Evolutionary conservation across 768 basidiomycete genomes (phyloP).

Genomic region (Jaapia argillacea): DNA sequence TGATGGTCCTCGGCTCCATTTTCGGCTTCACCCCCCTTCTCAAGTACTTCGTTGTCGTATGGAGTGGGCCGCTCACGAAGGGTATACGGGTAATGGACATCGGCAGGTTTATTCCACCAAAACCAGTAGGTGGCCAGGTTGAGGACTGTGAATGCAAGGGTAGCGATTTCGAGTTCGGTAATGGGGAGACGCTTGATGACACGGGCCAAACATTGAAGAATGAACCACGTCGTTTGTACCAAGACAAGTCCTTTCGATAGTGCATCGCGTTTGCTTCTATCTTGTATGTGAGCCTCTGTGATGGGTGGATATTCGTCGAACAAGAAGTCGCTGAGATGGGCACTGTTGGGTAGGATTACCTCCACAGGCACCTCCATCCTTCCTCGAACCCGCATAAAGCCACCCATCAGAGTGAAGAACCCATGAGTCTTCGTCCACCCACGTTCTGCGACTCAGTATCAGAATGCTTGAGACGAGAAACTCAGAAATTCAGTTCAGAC

Average conservation of each 20-base stretch:
- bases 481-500: background rate
- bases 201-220: too few species aligned
- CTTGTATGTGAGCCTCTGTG: background rate
- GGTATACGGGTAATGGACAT: constrained; percentile 10
- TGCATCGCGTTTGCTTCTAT: background rate
- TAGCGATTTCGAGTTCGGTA: constrained; percentile 12
- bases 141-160: constrained; percentile 10
- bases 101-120: constrained; percentile 28
- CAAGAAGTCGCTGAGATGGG: too few species aligned
- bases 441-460: background rate
- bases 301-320: background rate
- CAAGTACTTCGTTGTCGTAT: background rate
- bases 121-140: constrained; percentile 19
- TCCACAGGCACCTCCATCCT: background rate
- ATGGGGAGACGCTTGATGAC: constrained; percentile 6
- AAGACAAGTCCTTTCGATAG: background rate
- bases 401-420: constrained; percentile 5
- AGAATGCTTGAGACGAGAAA: background rate
- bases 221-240: too few species aligned
- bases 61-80: background rate
- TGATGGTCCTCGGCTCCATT: too few species aligned
- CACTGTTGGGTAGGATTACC: background rate
- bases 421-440: constrained; percentile 4
- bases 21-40: background rate
- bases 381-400: constrained; percentile 1